Conservation (phyloP, 495 filamentous ascomycete species). For the Aspergillus homomorphus region DNA sequence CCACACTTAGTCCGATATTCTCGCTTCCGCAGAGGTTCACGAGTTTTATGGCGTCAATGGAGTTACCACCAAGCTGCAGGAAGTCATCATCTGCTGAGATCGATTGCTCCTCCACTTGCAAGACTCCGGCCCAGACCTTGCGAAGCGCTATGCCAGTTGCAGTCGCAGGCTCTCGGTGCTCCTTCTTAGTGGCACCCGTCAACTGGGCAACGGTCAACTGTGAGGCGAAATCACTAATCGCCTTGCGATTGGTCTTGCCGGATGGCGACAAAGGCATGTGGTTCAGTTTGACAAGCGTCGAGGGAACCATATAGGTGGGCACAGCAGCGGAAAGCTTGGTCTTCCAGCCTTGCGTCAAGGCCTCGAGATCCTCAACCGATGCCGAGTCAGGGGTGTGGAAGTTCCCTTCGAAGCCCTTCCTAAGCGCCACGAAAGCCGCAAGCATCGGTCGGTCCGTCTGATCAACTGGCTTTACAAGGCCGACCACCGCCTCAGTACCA, state of each 20-base stretch:
- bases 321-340: conserved; percentile 8
- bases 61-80: conserved; percentile 52
- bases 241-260: conserved; percentile 29
- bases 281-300: conserved; percentile 18
- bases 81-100: conserved; percentile 49
- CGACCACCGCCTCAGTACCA: conserved; percentile 9
- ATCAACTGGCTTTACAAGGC: conserved; percentile 6
- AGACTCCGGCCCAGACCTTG: conserved; percentile 34
- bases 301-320: conserved; percentile 30
- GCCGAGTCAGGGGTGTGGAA: conserved; percentile 13
- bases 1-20: conserved; percentile 31
- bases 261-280: conserved; percentile 25
- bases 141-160: conserved; percentile 27
- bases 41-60: conserved; percentile 50
- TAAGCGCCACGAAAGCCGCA: conserved; percentile 15
- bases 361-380: conserved; percentile 18
- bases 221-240: conserved; percentile 7
- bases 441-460: conserved; percentile 12
- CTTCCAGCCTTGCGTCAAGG: conserved; percentile 7
- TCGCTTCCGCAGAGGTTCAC: conserved; percentile 14
- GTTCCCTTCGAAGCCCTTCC: conserved; percentile 5
- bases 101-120: conserved; percentile 23
- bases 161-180: conserved; percentile 14
- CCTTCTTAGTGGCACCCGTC: conserved; percentile 3
- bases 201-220: background rate